Percentiles rank a stretch among this genome's conserved stretches.
Conservation (phyloP, 345 rosid genomes). For the Dipteronia dyeriana region DNA sequence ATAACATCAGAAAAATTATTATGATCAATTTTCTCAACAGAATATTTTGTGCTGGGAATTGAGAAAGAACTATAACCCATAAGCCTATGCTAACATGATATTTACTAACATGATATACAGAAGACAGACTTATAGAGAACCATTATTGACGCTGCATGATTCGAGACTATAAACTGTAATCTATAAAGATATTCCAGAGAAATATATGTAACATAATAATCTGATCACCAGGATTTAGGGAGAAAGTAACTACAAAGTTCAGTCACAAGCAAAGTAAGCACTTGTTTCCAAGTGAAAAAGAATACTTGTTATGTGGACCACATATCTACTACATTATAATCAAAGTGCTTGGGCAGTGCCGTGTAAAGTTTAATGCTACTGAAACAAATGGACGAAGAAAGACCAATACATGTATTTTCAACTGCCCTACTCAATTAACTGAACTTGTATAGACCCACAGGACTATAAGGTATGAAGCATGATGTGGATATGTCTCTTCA, state of each 20-base stretch:
- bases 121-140: neutral
- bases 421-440: constrained; percentile 6
- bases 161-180: neutral
- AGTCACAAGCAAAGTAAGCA: constrained; percentile 6
- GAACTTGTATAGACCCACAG: neutral
- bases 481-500: neutral
- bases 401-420: neutral
- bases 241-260: neutral
- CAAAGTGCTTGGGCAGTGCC: neutral
- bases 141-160: neutral
- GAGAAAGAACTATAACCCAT: neutral
- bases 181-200: neutral
- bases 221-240: neutral
- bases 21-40: neutral
- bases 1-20: neutral
- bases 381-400: neutral
- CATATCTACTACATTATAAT: neutral
- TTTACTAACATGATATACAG: neutral
- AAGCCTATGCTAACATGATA: neutral
- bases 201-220: neutral
- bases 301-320: neutral
- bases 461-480: neutral
- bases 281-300: neutral
- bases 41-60: neutral
- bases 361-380: neutral